Evolutionary conservation across 1,284 basidiomycete species (phyloP), one percentile per base, ranked within the genome.

Genomic region (Takashimella tepidaria): DNA sequence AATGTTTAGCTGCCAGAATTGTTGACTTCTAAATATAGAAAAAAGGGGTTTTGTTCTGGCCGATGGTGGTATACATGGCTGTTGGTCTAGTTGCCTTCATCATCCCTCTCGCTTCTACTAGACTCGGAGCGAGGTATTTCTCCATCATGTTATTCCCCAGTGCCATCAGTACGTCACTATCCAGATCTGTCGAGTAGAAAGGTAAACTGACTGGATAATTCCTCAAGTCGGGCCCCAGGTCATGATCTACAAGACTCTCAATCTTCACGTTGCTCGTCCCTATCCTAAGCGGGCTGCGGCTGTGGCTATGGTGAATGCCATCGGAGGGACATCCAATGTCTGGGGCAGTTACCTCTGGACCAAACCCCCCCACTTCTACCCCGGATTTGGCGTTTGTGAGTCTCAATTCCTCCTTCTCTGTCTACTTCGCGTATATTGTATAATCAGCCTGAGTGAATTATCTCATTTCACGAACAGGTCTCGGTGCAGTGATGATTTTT

Each of bases 41-140:
- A 41, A 23, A 53, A 12, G 50, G 59, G 13, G 42, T 37, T 1
- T 37, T 51, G 20, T 53, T 56, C 55, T 44, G 54, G 19, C 42
- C 50, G 2, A 4, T 21, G 23, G 50, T 58, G 10, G 45, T 61
- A 22, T 21, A 22, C 4, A 22, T 84, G 13, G 85, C 85, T 12
- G 82, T 86, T 45, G 51, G 85, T 16, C 87, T 86, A 3, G 88
- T 37, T 16, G 31, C 16, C 16, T 37, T 87, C 68, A 63, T 84
- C 41, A 79, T 84, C 50, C 54, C 65, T 0, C 43, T 59, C 11
- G 10, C 51, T 0, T 64, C 66, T 0, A 47, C 58, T n/a, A 57
- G 51, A 12, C 59, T 57, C 5, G 68, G 53, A 3, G 60, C 58
- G 16, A 58, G 65, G 13, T 68, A 67, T 55, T 45, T 66, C 25